Percentiles rank a stretch among this genome's conserved stretches.
These are phyloP conservation scores for Sporisorium exsertum DNA, from an alignment of 1,284 basidiomycete genomes.

Conservation along the genomic window DNA sequence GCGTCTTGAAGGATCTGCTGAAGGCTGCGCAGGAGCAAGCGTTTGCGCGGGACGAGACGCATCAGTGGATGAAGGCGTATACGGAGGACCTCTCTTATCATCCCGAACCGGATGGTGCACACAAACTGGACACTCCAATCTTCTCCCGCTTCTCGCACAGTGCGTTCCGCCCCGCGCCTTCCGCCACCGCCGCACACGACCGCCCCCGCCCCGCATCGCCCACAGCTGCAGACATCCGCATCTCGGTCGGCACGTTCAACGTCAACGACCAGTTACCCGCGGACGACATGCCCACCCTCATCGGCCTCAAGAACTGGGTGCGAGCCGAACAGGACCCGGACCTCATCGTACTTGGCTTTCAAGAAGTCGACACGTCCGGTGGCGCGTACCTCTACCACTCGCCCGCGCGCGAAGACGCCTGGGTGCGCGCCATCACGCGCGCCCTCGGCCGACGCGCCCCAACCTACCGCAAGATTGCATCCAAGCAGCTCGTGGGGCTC, in stretches of 20 bases:
- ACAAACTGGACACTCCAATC: constrained; percentile 24
- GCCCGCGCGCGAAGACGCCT: constrained; percentile 42
- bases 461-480: constrained; percentile 36
- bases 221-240: constrained; percentile 41
- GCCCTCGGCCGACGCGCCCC: constrained; percentile 29
- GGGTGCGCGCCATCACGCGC: constrained; percentile 21
- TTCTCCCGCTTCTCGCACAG: constrained; percentile 51
- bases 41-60: constrained; percentile 23
- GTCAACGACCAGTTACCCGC: constrained; percentile 32
- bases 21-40: constrained; percentile 27
- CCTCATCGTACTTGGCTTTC: constrained; percentile 49
- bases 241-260: constrained; percentile 48
- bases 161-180: constrained; percentile 17
- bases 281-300: constrained; percentile 17
- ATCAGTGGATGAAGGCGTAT: constrained; percentile 38
- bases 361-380: constrained; percentile 49
- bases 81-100: constrained; percentile 21
- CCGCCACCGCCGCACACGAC: not conserved
- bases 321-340: constrained; percentile 48
- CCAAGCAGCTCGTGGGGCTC: constrained; percentile 54
- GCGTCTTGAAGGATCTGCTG: constrained; percentile 42
- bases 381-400: constrained; percentile 58
- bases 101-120: not conserved
- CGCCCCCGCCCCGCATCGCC: constrained; percentile 32
- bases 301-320: constrained; percentile 48